Evolutionary conservation across 148 eudicot genomes (phyloP), one percentile per base, ranked within the genome.

Genomic region (Rhododendron ovatum): DNA sequence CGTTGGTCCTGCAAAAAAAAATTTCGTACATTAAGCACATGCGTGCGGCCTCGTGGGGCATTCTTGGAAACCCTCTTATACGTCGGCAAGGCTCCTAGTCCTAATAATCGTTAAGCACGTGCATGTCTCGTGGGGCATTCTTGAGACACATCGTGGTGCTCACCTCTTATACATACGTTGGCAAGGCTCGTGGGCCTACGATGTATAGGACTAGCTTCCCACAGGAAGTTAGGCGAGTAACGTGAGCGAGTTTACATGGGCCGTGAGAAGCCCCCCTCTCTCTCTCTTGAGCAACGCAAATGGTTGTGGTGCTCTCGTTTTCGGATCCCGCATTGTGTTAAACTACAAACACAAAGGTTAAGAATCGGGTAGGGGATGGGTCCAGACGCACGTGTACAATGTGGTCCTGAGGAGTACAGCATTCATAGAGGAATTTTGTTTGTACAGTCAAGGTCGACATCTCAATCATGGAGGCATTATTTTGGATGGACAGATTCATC

Each of bases 401-500:
- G 85, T 91, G 94, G 91, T 88, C 93, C 91, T 77, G 14, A 9
- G 41, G 41, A 83, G 80, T 37, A 78, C 84, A 82, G 3, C 24
- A 55, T 5, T 17, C 87, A 78, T 86, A 53, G 86, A 86, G 83
- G 88, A 86, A 87, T 84, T 90, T 91, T 88, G 93, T 90, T 89
- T 88, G 88, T 71, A 75, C 77, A 55, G 89, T 87, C 84, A 75
- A 89, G 89, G 93, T 90, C 90, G 88, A 86, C 90, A 89, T 93
- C 94, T 87, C 89, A 88, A 94, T 93, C 92, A 93, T 92, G 87
- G 89, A 90, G 85, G 86, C 85, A 93, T 92, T 89, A 90, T 91
- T 90, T 59, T 76, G 84, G 81, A 71, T 86, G 87, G 88, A 67
- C 89, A 86, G 53, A 45, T 65, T 85, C 87, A 84, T 88, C 88